phyloP scores from a whole-genome alignment of 2,329 filamentous ascomycete genomes.

The Clathrospora elynae region DNA sequence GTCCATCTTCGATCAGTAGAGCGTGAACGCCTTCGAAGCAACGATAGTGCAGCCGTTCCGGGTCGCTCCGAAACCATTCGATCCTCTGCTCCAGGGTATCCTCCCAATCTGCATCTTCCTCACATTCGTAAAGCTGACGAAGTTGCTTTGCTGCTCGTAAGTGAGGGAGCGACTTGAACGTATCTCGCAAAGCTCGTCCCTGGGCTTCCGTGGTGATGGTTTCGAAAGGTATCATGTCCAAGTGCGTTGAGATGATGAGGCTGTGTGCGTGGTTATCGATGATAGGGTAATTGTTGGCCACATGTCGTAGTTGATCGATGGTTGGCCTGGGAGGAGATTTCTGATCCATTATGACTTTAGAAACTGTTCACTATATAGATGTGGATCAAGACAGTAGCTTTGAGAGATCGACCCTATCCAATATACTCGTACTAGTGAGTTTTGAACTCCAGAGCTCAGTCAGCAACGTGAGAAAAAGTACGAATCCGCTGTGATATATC shows the following conservation, averaged over 20 bases:
- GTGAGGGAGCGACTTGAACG: conserved; percentile 68
- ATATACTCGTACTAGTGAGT: too few species aligned
- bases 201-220: conserved; percentile 75
- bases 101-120: conserved; percentile 62
- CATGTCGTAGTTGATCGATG: conserved; percentile 41
- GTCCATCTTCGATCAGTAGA: conserved; percentile 78
- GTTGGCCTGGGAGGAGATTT: conserved; percentile 26
- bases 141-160: conserved; percentile 73
- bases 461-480: background rate
- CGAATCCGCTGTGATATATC: too few species aligned
- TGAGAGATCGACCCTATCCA: too few species aligned
- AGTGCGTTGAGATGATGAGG: conserved; percentile 60
- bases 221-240: conserved; percentile 60
- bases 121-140: conserved; percentile 65
- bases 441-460: too few species aligned
- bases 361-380: too few species aligned
- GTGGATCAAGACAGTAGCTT: background rate
- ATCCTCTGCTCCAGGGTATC: conserved; percentile 58
- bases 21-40: conserved; percentile 76
- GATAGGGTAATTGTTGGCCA: conserved; percentile 58
- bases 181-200: conserved; percentile 68
- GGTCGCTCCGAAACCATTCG: conserved; percentile 53
- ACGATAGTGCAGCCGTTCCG: conserved; percentile 62
- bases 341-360: conserved; percentile 26
- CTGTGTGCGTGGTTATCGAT: conserved; percentile 78